A percentile compares a stretch with the other conserved stretches of the same genome.
phyloP scores from a whole-genome alignment of 179 eudicot species.

The Beta corolliflora region DNA sequence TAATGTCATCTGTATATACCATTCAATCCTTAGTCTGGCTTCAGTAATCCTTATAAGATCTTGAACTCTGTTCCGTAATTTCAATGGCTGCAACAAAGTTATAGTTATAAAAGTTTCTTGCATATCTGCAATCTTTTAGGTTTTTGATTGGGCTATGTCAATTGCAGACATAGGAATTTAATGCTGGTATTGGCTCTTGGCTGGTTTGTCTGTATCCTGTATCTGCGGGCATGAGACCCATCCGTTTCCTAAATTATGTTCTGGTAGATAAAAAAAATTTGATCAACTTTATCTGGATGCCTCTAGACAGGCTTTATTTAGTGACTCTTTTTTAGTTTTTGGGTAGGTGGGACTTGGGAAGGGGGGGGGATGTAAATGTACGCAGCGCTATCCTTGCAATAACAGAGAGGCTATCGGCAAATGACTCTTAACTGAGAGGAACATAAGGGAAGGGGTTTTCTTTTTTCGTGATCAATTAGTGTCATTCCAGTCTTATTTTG shows the following conservation, averaged over 20 bases:
- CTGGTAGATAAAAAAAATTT: neutral
- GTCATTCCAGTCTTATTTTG: neutral
- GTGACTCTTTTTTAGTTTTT: no score
- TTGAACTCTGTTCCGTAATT: neutral
- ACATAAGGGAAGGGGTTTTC: neutral
- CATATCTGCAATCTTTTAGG: neutral
- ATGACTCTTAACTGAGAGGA: no score
- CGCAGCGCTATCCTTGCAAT: no score
- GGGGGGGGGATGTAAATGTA: no score
- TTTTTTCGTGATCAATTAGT: neutral
- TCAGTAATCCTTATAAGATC: neutral
- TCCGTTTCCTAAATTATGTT: neutral
- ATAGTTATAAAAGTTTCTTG: neutral
- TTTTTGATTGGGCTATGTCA: neutral
- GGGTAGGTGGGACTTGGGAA: no score
- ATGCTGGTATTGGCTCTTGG: neutral
- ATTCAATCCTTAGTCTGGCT: neutral
- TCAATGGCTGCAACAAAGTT: neutral
- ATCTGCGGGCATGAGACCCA: neutral
- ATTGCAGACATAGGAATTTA: neutral
- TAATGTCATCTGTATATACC: neutral
- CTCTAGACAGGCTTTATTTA: no score
- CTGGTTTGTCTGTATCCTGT: neutral
- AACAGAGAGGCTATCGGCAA: no score
- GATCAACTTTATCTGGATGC: neutral